phyloP scores from a whole-genome alignment of 2,329 filamentous ascomycete species.

The Neonectria ditissima region DNA sequence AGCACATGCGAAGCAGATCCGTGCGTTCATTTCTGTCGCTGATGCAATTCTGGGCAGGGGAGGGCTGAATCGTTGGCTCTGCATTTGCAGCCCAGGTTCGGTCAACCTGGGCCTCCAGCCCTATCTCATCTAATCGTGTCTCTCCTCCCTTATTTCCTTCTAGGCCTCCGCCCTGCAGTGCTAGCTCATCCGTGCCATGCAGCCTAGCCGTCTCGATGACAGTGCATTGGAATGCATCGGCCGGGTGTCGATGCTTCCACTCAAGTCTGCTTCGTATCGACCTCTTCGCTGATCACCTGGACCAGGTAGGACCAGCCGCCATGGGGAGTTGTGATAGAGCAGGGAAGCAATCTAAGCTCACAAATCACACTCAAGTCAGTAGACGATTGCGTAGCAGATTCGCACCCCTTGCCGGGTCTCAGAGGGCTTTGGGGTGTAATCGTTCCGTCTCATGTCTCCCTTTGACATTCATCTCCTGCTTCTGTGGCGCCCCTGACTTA shows the following conservation, averaged over 20 bases:
- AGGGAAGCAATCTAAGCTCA: constrained; percentile 12
- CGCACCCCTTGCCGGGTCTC: background rate
- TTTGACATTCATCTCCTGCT: background rate
- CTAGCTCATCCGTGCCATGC: background rate
- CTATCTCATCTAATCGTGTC: background rate
- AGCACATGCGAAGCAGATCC: background rate
- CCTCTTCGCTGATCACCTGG: background rate
- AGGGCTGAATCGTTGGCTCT: background rate
- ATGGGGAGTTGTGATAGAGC: constrained; percentile 1
- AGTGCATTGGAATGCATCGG: background rate
- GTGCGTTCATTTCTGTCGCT: background rate
- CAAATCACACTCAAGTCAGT: background rate
- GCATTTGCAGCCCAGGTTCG: background rate
- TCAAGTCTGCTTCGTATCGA: background rate
- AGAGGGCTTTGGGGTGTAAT: background rate
- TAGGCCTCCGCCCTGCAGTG: background rate
- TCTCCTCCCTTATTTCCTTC: background rate
- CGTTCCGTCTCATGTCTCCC: background rate
- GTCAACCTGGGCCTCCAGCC: background rate
- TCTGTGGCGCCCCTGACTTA: constrained; percentile 1
- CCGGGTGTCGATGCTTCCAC: background rate
- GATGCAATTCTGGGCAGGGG: background rate
- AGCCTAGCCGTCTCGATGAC: background rate
- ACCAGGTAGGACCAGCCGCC: background rate
- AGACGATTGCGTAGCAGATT: constrained; percentile 6